Conservation (phyloP, 75 land plant species). For the Adiantum capillusveneris region DNA sequence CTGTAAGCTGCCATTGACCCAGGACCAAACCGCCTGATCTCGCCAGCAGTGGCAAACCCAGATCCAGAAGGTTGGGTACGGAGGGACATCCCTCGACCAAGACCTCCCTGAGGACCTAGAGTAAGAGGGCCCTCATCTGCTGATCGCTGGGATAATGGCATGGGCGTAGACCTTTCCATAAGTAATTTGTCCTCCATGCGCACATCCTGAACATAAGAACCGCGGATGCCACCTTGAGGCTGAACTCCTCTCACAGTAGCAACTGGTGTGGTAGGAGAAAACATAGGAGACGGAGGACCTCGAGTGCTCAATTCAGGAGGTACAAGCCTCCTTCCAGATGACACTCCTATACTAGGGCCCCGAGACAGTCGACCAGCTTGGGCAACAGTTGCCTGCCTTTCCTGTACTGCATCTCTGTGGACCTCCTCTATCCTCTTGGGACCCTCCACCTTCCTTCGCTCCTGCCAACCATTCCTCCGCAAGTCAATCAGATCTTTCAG, state of each 20-base stretch:
- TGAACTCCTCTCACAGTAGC: conserved; percentile 27
- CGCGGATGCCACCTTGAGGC: conserved; percentile 27
- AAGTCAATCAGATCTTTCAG: conserved; percentile 84
- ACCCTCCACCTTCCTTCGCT: conserved; percentile 90
- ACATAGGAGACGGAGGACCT: conserved; percentile 35
- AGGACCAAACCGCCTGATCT: conserved; percentile 30
- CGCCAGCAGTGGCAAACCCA: conserved; percentile 32
- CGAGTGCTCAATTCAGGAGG: conserved; percentile 62
- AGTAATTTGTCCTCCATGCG: conserved; percentile 53
- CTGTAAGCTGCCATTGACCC: conserved; percentile 34
- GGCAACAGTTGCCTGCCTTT: conserved; percentile 25
- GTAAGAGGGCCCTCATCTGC: conserved; percentile 62
- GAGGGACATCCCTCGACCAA: conserved; percentile 70
- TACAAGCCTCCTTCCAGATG: conserved; percentile 33
- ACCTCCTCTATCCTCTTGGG: conserved; percentile 97
- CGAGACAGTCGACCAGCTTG: conserved; percentile 58
- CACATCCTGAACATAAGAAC: conserved; percentile 55
- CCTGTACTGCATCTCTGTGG: conserved; percentile 89
- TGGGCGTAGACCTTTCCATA: conserved; percentile 39
- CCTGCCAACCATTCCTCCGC: conserved; percentile 87
- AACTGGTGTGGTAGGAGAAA: conserved; percentile 31
- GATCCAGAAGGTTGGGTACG: conserved; percentile 40
- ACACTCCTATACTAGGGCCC: conserved; percentile 43
- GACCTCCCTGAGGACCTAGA: conserved; percentile 88
- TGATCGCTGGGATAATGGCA: conserved; percentile 57